These are phyloP conservation scores for Colletotrichum agaves DNA, from an alignment of 2,329 filamentous ascomycete species.

Conservation along the genomic window DNA sequence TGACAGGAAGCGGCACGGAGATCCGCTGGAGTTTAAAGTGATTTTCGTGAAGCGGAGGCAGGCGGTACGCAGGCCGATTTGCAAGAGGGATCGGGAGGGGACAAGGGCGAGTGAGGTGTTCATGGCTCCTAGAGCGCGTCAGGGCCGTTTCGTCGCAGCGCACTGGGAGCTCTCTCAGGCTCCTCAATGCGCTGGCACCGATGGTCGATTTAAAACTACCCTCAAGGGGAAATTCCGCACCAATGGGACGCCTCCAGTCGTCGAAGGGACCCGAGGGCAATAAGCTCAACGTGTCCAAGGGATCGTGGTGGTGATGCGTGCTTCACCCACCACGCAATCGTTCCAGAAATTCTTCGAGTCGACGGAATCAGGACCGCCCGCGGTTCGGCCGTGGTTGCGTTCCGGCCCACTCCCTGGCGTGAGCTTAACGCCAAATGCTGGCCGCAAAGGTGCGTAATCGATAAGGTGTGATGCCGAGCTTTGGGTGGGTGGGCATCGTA, in stretches of 20 bases:
- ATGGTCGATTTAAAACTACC: neutral
- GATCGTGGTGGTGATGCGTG: conserved; percentile 4
- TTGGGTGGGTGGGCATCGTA: neutral
- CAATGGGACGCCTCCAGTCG: neutral
- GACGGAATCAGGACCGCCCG: conserved; percentile 17
- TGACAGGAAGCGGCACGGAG: conserved; percentile 19
- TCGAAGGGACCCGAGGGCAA: neutral
- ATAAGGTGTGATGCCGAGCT: neutral
- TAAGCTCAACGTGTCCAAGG: neutral
- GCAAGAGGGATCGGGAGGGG: conserved; percentile 31
- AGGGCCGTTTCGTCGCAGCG: conserved; percentile 21
- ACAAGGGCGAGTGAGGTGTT: conserved; percentile 35
- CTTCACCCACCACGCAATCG: neutral
- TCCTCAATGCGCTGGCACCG: conserved; percentile 32
- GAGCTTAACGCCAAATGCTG: neutral
- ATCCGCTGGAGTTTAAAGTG: neutral
- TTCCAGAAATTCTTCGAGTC: conserved; percentile 23
- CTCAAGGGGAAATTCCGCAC: neutral
- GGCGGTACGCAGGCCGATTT: conserved; percentile 25
- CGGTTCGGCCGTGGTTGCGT: conserved; percentile 6
- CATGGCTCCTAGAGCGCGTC: conserved; percentile 29
- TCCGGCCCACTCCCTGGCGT: conserved; percentile 11
- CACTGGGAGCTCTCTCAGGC: conserved; percentile 15
- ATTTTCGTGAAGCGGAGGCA: conserved; percentile 1
- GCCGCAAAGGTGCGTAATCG: conserved; percentile 2